Evolutionary conservation across 352 stramenopile genomes (phyloP).

Genomic region (Pythium plurisporium): DNA sequence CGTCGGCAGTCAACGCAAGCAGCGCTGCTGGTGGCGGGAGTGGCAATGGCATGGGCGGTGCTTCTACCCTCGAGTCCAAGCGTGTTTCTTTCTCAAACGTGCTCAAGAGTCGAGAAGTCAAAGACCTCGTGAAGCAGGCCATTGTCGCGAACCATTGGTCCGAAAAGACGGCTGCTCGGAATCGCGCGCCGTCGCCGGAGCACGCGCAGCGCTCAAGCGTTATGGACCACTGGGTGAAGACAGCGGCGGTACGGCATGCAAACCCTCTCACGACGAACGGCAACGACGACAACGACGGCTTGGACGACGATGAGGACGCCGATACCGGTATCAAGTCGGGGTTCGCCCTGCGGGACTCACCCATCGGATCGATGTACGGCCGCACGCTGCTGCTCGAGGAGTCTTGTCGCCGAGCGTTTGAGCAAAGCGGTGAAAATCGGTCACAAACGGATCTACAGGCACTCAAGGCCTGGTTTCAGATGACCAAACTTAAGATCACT

Average conservation of each 20-base stretch:
- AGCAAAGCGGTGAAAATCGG: conserved; percentile 42
- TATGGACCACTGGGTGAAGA: conserved; percentile 62
- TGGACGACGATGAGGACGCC: conserved; percentile 23
- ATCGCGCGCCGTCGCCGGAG: neutral
- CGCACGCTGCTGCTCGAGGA: conserved; percentile 67
- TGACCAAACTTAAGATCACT: conserved; percentile 71
- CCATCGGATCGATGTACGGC: conserved; percentile 38
- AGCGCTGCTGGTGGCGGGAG: neutral
- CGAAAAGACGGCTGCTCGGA: neutral
- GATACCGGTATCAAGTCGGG: conserved; percentile 30
- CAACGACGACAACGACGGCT: conserved; percentile 4
- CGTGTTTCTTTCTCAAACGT: conserved; percentile 41
- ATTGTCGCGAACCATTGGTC: conserved; percentile 27
- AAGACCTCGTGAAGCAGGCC: conserved; percentile 55
- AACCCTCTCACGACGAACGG: neutral
- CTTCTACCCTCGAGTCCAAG: no score
- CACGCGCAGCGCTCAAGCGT: conserved; percentile 35
- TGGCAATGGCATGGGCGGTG: neutral
- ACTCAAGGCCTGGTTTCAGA: conserved; percentile 69
- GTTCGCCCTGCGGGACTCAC: conserved; percentile 36
- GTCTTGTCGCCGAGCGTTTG: conserved; percentile 55
- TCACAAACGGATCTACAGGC: conserved; percentile 55
- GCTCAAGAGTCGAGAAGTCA: conserved; percentile 51
- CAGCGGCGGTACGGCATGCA: conserved; percentile 32
- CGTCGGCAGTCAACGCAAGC: no score